Percentiles rank a stretch among this genome's conserved stretches.
These are phyloP conservation scores for Neofusicoccum cordaticola DNA, from an alignment of 2,329 filamentous ascomycete genomes.

Conservation along the genomic window DNA sequence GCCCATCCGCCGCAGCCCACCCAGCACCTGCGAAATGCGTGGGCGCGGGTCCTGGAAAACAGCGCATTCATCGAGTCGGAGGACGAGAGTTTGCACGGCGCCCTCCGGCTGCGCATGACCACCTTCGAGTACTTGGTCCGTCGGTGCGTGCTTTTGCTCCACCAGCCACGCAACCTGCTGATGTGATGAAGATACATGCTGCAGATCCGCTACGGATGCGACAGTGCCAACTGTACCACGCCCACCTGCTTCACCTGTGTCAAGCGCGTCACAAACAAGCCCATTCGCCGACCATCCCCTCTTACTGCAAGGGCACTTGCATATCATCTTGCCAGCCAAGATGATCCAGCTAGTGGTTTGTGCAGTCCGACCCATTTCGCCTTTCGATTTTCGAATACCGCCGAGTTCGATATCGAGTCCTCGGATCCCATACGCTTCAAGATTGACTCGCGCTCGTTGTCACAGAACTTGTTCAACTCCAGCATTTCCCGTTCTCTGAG, in stretches of 20 bases:
- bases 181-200: slow-evolving; percentile 63
- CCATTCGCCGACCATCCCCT: slow-evolving; percentile 74
- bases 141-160: slow-evolving; percentile 22
- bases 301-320: slow-evolving; percentile 80
- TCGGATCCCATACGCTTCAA: background rate
- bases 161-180: slow-evolving; percentile 14
- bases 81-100: background rate
- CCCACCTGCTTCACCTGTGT: slow-evolving; percentile 79
- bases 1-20: slow-evolving; percentile 1
- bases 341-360: slow-evolving; percentile 68
- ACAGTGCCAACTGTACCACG: slow-evolving; percentile 64
- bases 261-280: slow-evolving; percentile 64
- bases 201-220: slow-evolving; percentile 81
- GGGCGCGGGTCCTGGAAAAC: slow-evolving; percentile 2
- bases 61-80: background rate
- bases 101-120: slow-evolving; percentile 1
- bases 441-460: slow-evolving; percentile 58
- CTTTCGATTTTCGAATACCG: background rate
- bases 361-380: slow-evolving; percentile 47
- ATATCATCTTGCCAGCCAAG: slow-evolving; percentile 74
- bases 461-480: slow-evolving; percentile 54
- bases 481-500: background rate
- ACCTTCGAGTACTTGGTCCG: slow-evolving; percentile 33
- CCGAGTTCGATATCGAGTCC: slow-evolving; percentile 23
- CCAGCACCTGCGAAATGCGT: background rate